phyloP scores from a whole-genome alignment of 2,329 filamentous ascomycete species.

The Trichophyton rubrum region DNA sequence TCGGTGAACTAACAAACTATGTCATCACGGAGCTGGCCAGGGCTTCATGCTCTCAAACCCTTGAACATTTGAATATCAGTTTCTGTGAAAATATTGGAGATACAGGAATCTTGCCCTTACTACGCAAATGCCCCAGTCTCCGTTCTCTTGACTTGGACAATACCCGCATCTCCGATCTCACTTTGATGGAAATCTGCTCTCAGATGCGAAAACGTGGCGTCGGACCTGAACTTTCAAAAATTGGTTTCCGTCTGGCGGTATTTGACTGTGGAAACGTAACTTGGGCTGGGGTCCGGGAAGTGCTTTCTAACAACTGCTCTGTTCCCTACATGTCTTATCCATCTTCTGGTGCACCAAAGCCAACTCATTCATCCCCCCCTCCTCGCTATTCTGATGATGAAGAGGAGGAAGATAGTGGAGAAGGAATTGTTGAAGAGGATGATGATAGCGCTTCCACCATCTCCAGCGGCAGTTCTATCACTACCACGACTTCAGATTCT shows the following conservation, averaged over 20 bases:
- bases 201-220: conserved; percentile 58
- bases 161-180: conserved; percentile 75
- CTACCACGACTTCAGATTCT: not conserved
- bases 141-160: conserved; percentile 79
- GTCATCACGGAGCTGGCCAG: conserved; percentile 63
- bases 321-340: conserved; percentile 42
- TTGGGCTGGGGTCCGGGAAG: conserved; percentile 80
- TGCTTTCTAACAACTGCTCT: conserved; percentile 74
- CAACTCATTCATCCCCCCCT: conserved; percentile 14
- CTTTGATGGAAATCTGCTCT: conserved; percentile 71
- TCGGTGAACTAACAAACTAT: conserved; percentile 62
- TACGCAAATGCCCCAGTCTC: conserved; percentile 61
- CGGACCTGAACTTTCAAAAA: conserved; percentile 36
- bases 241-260: conserved; percentile 64
- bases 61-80: conserved; percentile 75
- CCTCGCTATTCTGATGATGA: not conserved
- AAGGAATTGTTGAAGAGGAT: not conserved
- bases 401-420: not conserved
- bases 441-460: not conserved
- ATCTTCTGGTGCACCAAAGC: conserved; percentile 23
- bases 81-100: conserved; percentile 84
- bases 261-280: conserved; percentile 90
- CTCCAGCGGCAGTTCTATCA: conserved; percentile 1
- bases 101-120: conserved; percentile 65
- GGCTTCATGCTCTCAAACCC: conserved; percentile 55